Evolutionary conservation across 2,329 filamentous ascomycete genomes (phyloP).

Genomic region (Teratosphaeria gauchensis): DNA sequence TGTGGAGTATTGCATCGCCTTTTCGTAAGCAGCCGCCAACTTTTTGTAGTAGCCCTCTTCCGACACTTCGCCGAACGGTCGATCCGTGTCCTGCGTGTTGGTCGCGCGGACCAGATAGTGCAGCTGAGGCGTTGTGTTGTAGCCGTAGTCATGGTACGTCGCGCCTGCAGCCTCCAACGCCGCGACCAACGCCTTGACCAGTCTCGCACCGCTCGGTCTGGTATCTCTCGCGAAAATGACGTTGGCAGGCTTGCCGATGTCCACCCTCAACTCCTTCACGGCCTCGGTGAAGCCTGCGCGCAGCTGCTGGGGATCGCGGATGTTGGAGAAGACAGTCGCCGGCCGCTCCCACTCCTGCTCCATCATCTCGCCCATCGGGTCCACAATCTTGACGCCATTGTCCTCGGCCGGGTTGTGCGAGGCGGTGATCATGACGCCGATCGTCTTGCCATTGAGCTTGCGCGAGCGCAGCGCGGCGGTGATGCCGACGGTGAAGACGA

Average conservation of each 20-base stretch:
- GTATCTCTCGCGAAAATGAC: slow-evolving; percentile 91
- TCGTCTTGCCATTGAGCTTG: slow-evolving; percentile 79
- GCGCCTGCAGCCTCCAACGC: slow-evolving; percentile 67
- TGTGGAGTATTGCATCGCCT: slow-evolving; percentile 63
- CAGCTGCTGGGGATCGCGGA: slow-evolving; percentile 62
- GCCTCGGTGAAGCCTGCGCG: slow-evolving; percentile 67
- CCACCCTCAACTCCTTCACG: slow-evolving; percentile 65
- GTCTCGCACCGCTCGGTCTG: slow-evolving; percentile 75
- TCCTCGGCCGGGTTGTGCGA: slow-evolving; percentile 85
- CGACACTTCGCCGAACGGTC: slow-evolving; percentile 79
- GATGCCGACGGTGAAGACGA: slow-evolving; percentile 85
- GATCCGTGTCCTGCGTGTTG: slow-evolving; percentile 81
- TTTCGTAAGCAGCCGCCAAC: slow-evolving; percentile 72
- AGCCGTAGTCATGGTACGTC: slow-evolving; percentile 74
- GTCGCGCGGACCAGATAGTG: slow-evolving; percentile 92
- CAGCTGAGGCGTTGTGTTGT: slow-evolving; percentile 92
- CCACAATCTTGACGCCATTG: slow-evolving; percentile 91
- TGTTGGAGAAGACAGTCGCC: slow-evolving; percentile 84
- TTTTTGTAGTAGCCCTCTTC: slow-evolving; percentile 95
- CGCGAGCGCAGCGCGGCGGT: slow-evolving; percentile 81
- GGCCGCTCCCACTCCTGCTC: slow-evolving; percentile 86
- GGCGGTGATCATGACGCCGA: slow-evolving; percentile 93
- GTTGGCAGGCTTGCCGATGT: slow-evolving; percentile 56
- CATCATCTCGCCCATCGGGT: slow-evolving; percentile 96
- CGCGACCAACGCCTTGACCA: slow-evolving; percentile 69